phyloP scores from a whole-genome alignment of 805 yeast species.

The Yarrowia sp. region DNA sequence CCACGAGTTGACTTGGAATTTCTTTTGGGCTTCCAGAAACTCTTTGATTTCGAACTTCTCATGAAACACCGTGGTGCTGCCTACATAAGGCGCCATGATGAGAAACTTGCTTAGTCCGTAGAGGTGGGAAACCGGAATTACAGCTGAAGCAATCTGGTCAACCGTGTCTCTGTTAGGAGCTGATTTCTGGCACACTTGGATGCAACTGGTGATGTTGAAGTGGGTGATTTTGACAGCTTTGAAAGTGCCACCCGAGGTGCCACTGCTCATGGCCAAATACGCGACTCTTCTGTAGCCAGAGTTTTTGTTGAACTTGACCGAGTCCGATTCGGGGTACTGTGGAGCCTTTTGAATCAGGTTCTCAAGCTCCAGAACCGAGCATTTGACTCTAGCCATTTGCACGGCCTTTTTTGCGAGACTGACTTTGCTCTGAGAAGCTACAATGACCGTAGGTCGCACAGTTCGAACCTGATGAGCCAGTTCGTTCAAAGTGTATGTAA shows the following conservation, averaged over 20 bases:
- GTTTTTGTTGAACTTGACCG: background rate
- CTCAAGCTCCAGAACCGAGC: background rate
- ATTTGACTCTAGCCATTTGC: constrained; percentile 10
- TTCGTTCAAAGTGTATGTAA: constrained; percentile 10
- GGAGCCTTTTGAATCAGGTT: background rate
- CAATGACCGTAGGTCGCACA: constrained; percentile 3
- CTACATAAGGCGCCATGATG: constrained; percentile 43
- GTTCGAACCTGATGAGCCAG: constrained; percentile 16
- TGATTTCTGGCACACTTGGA: constrained; percentile 25
- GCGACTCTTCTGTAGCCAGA: constrained; percentile 13
- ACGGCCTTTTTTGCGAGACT: constrained; percentile 6
- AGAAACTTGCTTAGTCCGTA: constrained; percentile 48
- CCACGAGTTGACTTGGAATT: constrained; percentile 51
- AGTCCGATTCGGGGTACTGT: background rate
- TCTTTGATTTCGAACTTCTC: constrained; percentile 49
- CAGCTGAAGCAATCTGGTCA: constrained; percentile 48
- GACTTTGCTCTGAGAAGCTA: background rate
- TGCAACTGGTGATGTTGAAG: constrained; percentile 52
- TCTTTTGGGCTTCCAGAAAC: constrained; percentile 45
- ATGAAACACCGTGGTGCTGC: constrained; percentile 45
- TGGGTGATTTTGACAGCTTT: constrained; percentile 31
- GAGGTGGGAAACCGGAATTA: constrained; percentile 48
- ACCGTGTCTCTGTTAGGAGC: background rate
- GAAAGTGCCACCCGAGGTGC: constrained; percentile 13
- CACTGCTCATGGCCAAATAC: constrained; percentile 13